These are phyloP conservation scores for Ilyonectria sp. DNA, from an alignment of 2,329 filamentous ascomycete genomes.

Conservation along the genomic window DNA sequence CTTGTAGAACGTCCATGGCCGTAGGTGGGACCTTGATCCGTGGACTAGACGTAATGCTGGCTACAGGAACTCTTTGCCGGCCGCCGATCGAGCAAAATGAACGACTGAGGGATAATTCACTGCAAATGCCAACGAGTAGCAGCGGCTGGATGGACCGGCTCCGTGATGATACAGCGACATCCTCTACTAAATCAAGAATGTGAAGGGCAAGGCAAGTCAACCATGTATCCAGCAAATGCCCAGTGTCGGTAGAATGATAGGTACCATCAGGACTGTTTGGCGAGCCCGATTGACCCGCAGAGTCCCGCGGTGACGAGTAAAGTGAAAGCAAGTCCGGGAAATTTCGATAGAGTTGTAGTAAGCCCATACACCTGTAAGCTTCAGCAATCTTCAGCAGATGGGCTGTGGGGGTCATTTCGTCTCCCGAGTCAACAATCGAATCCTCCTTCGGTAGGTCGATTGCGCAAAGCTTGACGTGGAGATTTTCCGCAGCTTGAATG, in stretches of 20 bases:
- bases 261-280: slow-evolving; percentile 21
- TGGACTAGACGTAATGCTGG: slow-evolving; percentile 37
- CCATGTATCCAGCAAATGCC: slow-evolving; percentile 53
- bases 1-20: slow-evolving; percentile 34
- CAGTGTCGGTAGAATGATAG: slow-evolving; percentile 3
- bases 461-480: slow-evolving; percentile 39
- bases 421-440: slow-evolving; percentile 44
- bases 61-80: slow-evolving; percentile 27
- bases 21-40: slow-evolving; percentile 28
- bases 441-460: slow-evolving; percentile 37
- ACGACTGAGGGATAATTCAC: slow-evolving; percentile 58
- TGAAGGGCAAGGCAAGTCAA: slow-evolving; percentile 61
- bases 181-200: slow-evolving; percentile 58
- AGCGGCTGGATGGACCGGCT: slow-evolving; percentile 62
- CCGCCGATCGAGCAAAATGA: slow-evolving; percentile 22
- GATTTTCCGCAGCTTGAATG: slow-evolving; percentile 35
- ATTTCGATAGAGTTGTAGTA: slow-evolving; percentile 48
- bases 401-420: slow-evolving; percentile 43
- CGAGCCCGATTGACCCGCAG: slow-evolving; percentile 16
- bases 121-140: slow-evolving; percentile 59
- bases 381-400: slow-evolving; percentile 48
- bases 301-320: slow-evolving; percentile 33
- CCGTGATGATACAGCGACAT: slow-evolving; percentile 60
- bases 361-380: slow-evolving; percentile 47
- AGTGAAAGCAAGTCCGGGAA: slow-evolving; percentile 58